These are phyloP conservation scores for Fraxinus ornus DNA, from an alignment of 305 asterid species.

Conservation along the genomic window DNA sequence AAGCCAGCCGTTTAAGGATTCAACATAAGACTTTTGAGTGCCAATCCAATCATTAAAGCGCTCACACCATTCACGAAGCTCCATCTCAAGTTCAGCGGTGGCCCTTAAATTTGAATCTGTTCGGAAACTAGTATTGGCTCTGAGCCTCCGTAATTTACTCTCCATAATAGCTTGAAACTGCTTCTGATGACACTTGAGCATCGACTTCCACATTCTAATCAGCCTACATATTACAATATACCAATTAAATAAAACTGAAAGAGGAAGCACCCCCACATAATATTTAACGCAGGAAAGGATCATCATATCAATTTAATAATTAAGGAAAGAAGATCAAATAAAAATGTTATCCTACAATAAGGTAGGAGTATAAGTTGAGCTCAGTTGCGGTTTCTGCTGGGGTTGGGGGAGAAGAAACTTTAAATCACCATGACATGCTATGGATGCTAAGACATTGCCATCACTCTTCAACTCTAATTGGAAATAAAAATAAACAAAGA, in stretches of 20 bases:
- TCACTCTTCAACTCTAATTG: not conserved
- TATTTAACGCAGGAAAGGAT: not conserved
- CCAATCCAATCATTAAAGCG: slow-evolving; percentile 75
- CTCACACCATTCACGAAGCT: slow-evolving; percentile 78
- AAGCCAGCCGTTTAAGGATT: slow-evolving; percentile 84
- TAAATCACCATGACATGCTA: not conserved
- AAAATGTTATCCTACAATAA: not conserved
- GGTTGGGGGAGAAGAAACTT: not conserved
- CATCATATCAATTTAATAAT: not conserved
- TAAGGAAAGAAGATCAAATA: not conserved
- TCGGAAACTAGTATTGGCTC: slow-evolving; percentile 58
- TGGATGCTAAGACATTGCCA: not conserved
- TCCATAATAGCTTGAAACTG: slow-evolving; percentile 93
- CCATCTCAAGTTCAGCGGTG: slow-evolving; percentile 69
- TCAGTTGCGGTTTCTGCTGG: not conserved
- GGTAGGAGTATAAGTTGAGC: not conserved
- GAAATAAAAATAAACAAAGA: not conserved
- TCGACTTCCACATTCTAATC: slow-evolving; percentile 92
- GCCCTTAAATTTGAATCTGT: slow-evolving; percentile 62
- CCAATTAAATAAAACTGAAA: not conserved
- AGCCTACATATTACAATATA: slow-evolving; percentile 44
- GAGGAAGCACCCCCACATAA: not conserved
- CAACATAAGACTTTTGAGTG: slow-evolving; percentile 72
- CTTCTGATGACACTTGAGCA: slow-evolving; percentile 88
- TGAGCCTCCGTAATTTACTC: slow-evolving; percentile 72